phyloP scores from a whole-genome alignment of 140 eudicot species.

The Senecio squalidus region DNA sequence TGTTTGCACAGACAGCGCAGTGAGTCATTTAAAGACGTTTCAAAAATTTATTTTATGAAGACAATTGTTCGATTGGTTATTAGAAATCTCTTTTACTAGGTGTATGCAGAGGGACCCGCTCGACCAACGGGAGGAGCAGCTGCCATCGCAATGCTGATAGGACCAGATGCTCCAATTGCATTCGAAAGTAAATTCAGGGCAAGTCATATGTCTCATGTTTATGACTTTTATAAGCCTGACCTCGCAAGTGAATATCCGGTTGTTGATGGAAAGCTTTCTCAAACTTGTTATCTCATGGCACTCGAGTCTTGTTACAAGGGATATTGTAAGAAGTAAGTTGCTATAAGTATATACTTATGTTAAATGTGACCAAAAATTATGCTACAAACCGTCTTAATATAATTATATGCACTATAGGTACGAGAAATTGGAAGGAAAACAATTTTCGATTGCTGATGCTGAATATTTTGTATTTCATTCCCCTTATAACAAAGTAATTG shows the following conservation, averaged over 20 bases:
- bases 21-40: slow-evolving; percentile 1
- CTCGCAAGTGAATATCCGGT: slow-evolving; percentile 99
- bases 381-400: background rate
- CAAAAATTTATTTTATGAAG: background rate
- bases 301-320: slow-evolving; percentile 83
- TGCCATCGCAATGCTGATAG: slow-evolving; percentile 91
- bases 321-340: slow-evolving; percentile 51
- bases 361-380: background rate
- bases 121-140: slow-evolving; percentile 99
- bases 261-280: slow-evolving; percentile 96
- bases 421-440: slow-evolving; percentile 78
- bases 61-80: slow-evolving; percentile 16
- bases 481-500: slow-evolving; percentile 86
- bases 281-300: slow-evolving; percentile 96
- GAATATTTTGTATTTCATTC: slow-evolving; percentile 89
- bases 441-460: slow-evolving; percentile 67
- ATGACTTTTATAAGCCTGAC: slow-evolving; percentile 91
- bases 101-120: slow-evolving; percentile 97
- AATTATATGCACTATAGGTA: slow-evolving; percentile 24
- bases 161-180: slow-evolving; percentile 89
- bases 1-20: slow-evolving; percentile 98
- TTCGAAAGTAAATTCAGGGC: slow-evolving; percentile 95
- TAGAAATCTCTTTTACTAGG: slow-evolving; percentile 37
- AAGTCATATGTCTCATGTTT: slow-evolving; percentile 90
- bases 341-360: background rate